Evolutionary conservation across 2,329 filamentous ascomycete species (phyloP), one percentile per base, ranked within the genome.

Genomic region (Monosporascus sp.): DNA sequence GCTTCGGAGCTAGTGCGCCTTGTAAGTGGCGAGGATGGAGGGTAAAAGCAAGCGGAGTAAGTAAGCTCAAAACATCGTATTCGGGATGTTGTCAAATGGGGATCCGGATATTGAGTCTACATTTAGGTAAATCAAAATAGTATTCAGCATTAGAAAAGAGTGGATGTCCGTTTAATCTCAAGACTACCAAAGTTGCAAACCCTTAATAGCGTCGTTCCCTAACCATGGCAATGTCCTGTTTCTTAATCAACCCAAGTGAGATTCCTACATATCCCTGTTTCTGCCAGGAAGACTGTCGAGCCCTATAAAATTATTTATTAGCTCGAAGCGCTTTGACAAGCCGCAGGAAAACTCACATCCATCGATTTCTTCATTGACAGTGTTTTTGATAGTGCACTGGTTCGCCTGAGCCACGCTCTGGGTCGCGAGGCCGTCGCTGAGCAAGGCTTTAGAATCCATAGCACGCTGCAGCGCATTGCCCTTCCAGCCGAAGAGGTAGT

Each of bases 401-500:
- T 63, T 64, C 7, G 60, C 58, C 54, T 62, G 52, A 35, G 58
- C 65, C 4, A 63, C 58, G 49, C 49, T 64, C 57, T 68, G 65
- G n/a, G 55, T 60, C 37, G 62, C 55, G 50, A 67, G 60, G 26
- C 58, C 59, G 48, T 60, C 60, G 58, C 63, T 64, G 46, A 70
- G 66, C 50, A 69, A 62, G 62, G 70, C 67, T 47, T 53, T 56
- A 48, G 68, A 69, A 56, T 73, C 70, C 68, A 72, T 70, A 9
- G 71, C 70, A 28, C 67, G 66, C 58, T 73, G 70, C 37, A 73
- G 68, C 17, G 69, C 67, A 54, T 74, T 67, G 47, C 59, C 61
- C 54, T 61, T 62, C 60, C 60, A 55, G 43, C 57, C 57, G 51
- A 59, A 59, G n/a, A 59, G 60, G 54, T 63, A 65, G 52, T 63